Evolutionary conservation across 2,329 filamentous ascomycete genomes (phyloP), one percentile per base, ranked within the genome.

Genomic region (Sclerotinia borealis): DNA sequence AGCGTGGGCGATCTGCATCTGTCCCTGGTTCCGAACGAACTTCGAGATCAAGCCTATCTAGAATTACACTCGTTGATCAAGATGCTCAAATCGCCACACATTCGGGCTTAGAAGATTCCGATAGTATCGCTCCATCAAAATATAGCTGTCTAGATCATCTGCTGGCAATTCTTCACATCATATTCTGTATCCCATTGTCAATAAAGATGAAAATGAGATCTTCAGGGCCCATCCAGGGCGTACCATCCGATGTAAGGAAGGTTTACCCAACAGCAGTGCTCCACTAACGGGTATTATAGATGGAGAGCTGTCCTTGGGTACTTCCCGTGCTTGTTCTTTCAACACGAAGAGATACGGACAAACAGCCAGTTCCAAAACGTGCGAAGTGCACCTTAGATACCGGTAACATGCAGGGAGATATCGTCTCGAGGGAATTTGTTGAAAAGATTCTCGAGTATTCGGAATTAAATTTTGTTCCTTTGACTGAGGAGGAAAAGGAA

Each of bases 361-460:
- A 58, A 47, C 61, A 66, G n/a, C 54, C 37, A 1, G 58, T 66
- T 31, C 45, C 61, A 8, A 66, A 65, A 55, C 37, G 45, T 34
- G 67, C 64, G 4, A 64, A 64, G 29, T 69, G 68, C 19, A 68
- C 67, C 2, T 59, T 69, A 9, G 68, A 69, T n/a, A 69, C 68
- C 15, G 68, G 68, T 4, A 69, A 69, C 31, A 47, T 67, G 56
- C 67, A 67, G 61, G 67, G 65, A 11, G 67, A 69, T 11, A 63
- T 69, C 9, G 64, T 69, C 2, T 69, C 68, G 2, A 49, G 60
- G 60, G 48, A 41, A 4, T 67, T 69, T 36, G 58, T 66, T 9
- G 37, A 51, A 4, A 41, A 64, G 7, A 62, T 67, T 2, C 59
- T 69, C 2, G 65, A 48, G n/a, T 67, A 56, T 48, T 34, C 64